Conservation (phyloP, 2,329 filamentous ascomycete genomes). For the Fusarium sp. region DNA sequence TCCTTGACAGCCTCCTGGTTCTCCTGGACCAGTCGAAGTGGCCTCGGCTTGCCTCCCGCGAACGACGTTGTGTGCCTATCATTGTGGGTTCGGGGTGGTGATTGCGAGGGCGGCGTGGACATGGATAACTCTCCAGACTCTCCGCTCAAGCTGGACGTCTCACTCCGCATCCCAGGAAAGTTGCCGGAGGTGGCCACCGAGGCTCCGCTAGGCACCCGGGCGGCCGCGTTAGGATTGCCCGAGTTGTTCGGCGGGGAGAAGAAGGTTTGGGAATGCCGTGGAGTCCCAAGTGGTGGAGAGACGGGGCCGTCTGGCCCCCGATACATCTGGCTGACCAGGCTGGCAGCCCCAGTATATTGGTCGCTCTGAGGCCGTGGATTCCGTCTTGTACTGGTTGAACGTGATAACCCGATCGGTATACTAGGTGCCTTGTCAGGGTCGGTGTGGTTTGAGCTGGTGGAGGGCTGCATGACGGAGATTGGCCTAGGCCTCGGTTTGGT, state of each 20-base stretch:
- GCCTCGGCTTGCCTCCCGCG: conserved; percentile 78
- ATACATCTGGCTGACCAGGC: conserved; percentile 90
- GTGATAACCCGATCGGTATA: conserved; percentile 74
- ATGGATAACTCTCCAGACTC: conserved; percentile 65
- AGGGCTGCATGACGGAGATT: conserved; percentile 65
- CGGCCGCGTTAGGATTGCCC: conserved; percentile 62
- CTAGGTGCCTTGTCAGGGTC: conserved; percentile 80
- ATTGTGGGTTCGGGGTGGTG: conserved; percentile 61
- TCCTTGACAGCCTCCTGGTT: conserved; percentile 63
- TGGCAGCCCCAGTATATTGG: conserved; percentile 71
- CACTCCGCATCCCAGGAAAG: conserved; percentile 77
- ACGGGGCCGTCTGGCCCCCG: conserved; percentile 74
- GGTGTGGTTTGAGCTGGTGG: conserved; percentile 57
- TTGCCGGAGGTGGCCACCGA: conserved; percentile 64
- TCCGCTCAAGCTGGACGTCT: conserved; percentile 72
- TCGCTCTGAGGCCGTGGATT: conserved; percentile 69
- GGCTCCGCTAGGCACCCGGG: conserved; percentile 63
- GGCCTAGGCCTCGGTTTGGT: conserved; percentile 63
- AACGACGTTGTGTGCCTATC: conserved; percentile 67
- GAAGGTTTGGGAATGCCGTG: conserved; percentile 72
- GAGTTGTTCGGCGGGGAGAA: conserved; percentile 63
- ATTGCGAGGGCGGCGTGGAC: conserved; percentile 61
- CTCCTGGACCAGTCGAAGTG: conserved; percentile 88
- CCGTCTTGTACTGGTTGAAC: conserved; percentile 64
- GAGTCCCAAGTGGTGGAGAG: conserved; percentile 67